Percentiles rank a stretch among this genome's conserved stretches.
phyloP scores from a whole-genome alignment of 1,284 basidiomycete genomes.

The Ceratobasidium sp. region DNA sequence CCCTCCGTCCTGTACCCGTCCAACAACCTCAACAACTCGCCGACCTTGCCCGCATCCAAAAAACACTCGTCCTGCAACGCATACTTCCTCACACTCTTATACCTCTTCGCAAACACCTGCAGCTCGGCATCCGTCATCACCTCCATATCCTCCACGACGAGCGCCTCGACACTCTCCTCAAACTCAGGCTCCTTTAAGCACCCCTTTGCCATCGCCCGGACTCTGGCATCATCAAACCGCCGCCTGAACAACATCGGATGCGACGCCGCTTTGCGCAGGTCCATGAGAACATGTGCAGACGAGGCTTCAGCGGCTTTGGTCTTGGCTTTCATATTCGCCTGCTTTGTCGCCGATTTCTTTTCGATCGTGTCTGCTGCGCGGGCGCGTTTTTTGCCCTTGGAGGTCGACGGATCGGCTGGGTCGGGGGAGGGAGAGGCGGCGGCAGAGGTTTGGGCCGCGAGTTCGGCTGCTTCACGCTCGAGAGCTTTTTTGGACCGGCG shows the following conservation, averaged over 20 bases:
- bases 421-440: constrained; percentile 51
- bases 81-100: constrained; percentile 85
- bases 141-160: constrained; percentile 90
- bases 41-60: constrained; percentile 90
- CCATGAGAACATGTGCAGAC: constrained; percentile 90
- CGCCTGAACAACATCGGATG: constrained; percentile 96
- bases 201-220: constrained; percentile 81
- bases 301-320: constrained; percentile 50
- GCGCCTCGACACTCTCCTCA: constrained; percentile 80
- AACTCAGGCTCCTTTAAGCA: constrained; percentile 93
- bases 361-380: constrained; percentile 52
- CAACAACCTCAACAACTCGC: constrained; percentile 77
- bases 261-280: constrained; percentile 92
- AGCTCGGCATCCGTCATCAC: constrained; percentile 94
- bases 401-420: constrained; percentile 55
- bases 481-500: constrained; percentile 87
- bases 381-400: constrained; percentile 60
- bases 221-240: constrained; percentile 79
- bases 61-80: constrained; percentile 81
- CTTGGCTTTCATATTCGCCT: constrained; percentile 49
- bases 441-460: constrained; percentile 55
- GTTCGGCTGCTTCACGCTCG: constrained; percentile 53
- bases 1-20: constrained; percentile 74
- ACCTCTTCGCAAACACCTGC: constrained; percentile 80
- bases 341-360: constrained; percentile 57